Conservation (phyloP, 257 asterid species). For the Rauvolfia tetraphylla region DNA sequence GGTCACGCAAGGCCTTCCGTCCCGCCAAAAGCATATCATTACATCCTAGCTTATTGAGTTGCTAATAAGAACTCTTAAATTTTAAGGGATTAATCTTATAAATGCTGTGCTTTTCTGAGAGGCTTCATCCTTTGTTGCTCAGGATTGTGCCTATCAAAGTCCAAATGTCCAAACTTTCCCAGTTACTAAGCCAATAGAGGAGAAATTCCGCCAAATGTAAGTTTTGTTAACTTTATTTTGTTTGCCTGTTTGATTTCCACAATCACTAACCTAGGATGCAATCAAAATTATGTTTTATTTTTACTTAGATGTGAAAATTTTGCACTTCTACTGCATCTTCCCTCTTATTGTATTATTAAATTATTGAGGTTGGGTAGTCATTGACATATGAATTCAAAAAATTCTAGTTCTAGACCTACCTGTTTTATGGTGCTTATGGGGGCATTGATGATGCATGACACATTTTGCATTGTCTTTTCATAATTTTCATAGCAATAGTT, state of each 20-base stretch:
- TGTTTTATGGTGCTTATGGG: background rate
- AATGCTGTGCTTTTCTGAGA: constrained; percentile 34
- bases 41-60: background rate
- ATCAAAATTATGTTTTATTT: background rate
- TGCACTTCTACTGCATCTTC: background rate
- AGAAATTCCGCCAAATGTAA: constrained; percentile 56
- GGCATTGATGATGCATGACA: background rate
- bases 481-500: background rate
- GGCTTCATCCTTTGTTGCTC: constrained; percentile 42
- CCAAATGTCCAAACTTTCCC: constrained; percentile 32
- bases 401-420: background rate
- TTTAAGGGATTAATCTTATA: constrained; percentile 8
- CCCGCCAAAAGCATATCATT: background rate
- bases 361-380: background rate
- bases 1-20: background rate
- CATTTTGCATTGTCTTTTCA: background rate
- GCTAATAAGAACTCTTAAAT: background rate
- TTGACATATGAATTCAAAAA: background rate
- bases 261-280: background rate
- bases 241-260: background rate
- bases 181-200: constrained; percentile 46
- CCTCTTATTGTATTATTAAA: background rate
- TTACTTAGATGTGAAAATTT: background rate
- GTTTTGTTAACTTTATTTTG: constrained; percentile 24
- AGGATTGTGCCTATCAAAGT: constrained; percentile 39